Percentiles rank a stretch among this genome's conserved stretches.
These are phyloP conservation scores for Sanguinoderma infundibulare DNA, from an alignment of 1,284 basidiomycete genomes.

Conservation along the genomic window DNA sequence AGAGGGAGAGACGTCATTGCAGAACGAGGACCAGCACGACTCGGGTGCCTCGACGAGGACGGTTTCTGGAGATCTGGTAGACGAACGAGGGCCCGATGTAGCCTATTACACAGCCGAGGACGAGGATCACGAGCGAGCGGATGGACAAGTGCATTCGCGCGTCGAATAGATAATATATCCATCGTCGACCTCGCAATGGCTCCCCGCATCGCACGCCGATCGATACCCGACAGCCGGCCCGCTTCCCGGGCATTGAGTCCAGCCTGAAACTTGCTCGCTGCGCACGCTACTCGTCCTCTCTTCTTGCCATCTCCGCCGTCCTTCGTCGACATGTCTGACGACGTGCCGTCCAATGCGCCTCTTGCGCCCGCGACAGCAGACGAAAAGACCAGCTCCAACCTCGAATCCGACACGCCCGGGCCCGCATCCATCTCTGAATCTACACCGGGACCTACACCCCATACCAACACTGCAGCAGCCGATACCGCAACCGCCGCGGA, in stretches of 20 bases:
- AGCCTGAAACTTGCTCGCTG: background rate
- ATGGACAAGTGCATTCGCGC: background rate
- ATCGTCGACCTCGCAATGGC: too few relatives aligned
- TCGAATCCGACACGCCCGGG: background rate
- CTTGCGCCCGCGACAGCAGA: background rate
- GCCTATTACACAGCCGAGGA: background rate
- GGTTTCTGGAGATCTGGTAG: background rate
- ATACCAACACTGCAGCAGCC: too few relatives aligned
- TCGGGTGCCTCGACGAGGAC: background rate
- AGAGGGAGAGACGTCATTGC: slow-evolving; percentile 37
- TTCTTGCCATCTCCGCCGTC: background rate
- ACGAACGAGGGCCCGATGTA: background rate
- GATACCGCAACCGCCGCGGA: slow-evolving; percentile 4
- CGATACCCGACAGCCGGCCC: background rate
- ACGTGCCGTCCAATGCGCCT: background rate
- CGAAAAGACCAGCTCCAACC: background rate
- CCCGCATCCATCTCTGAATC: background rate
- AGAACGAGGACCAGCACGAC: background rate
- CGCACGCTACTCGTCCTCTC: background rate
- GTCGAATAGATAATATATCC: background rate
- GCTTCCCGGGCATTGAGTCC: background rate
- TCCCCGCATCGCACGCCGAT: background rate
- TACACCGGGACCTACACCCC: background rate
- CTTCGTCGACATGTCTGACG: background rate
- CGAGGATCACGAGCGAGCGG: background rate